A percentile compares a stretch with the other conserved stretches of the same genome.
Conservation (phyloP, 2,329 filamentous ascomycete genomes). For the Sporothrix variecibatus region DNA sequence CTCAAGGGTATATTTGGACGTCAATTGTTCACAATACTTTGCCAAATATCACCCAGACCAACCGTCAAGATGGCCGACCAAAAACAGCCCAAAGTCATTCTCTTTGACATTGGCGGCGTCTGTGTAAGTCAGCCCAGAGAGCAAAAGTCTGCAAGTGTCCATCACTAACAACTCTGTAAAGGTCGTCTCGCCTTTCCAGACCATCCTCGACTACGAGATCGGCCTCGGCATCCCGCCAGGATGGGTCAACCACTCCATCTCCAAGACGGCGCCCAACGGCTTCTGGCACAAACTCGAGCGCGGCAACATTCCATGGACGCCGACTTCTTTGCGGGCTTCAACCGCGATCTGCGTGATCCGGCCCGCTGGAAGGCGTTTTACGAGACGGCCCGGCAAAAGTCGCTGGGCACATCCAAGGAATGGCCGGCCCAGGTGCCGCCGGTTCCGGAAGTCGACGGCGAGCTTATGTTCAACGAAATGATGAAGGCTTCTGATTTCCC, state of each 20-base stretch:
- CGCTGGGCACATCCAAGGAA: conserved; percentile 20
- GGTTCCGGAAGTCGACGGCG: conserved; percentile 72
- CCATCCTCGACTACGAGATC: conserved; percentile 87
- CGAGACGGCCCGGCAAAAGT: conserved; percentile 37
- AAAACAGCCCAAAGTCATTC: conserved; percentile 67
- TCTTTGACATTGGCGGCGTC: conserved; percentile 97
- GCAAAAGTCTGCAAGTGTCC: conserved; percentile 23
- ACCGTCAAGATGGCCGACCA: conserved; percentile 43
- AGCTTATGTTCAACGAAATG: conserved; percentile 87
- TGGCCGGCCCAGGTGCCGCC: conserved; percentile 54
- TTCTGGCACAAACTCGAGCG: conserved; percentile 88
- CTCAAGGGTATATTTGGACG: neutral
- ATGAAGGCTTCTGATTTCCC: conserved; percentile 68
- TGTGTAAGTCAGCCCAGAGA: conserved; percentile 66
- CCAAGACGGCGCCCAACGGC: conserved; percentile 72
- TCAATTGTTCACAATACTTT: no score
- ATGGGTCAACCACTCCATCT: conserved; percentile 91
- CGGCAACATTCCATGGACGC: conserved; percentile 76
- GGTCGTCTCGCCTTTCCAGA: conserved; percentile 90
- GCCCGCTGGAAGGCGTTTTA: conserved; percentile 70
- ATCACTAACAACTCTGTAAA: conserved; percentile 39
- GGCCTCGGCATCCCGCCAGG: conserved; percentile 75
- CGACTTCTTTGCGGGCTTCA: conserved; percentile 75
- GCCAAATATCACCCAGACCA: neutral
- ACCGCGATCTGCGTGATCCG: conserved; percentile 67